These are phyloP conservation scores for Micromonas pusilla DNA, from an alignment of 139 green algal genomes.

Conservation along the genomic window DNA sequence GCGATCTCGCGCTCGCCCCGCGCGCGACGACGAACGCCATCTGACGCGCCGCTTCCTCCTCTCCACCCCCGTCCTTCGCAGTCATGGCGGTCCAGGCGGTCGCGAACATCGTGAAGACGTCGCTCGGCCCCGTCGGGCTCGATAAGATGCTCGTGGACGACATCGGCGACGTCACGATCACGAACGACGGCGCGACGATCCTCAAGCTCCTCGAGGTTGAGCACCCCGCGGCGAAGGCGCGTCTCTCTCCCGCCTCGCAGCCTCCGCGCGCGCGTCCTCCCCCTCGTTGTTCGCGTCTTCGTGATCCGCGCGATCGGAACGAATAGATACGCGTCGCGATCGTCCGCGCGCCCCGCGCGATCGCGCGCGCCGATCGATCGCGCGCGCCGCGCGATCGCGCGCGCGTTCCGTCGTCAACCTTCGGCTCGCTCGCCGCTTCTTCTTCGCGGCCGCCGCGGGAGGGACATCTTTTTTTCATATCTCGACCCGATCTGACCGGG, in stretches of 20 bases:
- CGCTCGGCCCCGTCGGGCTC: slow-evolving; percentile 87
- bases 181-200: slow-evolving; percentile 98
- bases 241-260: background rate
- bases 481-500: no score
- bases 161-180: slow-evolving; percentile 99
- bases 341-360: no score
- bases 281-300: no score
- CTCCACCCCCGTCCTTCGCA: slow-evolving; percentile 15
- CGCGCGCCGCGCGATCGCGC: no score
- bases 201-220: slow-evolving; percentile 96
- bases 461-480: no score
- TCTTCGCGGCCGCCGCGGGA: no score
- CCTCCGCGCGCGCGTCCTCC: no score
- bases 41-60: background rate
- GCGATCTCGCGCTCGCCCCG: slow-evolving; percentile 9
- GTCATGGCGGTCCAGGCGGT: slow-evolving; percentile 85
- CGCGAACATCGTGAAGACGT: slow-evolving; percentile 96
- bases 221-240: slow-evolving; percentile 96
- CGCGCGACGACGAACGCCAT: background rate
- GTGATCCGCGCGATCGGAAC: no score
- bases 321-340: no score
- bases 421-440: no score
- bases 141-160: slow-evolving; percentile 99
- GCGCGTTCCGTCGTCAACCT: no score
- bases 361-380: no score